Evolutionary conservation across 768 basidiomycete species (phyloP), one percentile per base, ranked within the genome.

Genomic region (Boletus reticuloceps): DNA sequence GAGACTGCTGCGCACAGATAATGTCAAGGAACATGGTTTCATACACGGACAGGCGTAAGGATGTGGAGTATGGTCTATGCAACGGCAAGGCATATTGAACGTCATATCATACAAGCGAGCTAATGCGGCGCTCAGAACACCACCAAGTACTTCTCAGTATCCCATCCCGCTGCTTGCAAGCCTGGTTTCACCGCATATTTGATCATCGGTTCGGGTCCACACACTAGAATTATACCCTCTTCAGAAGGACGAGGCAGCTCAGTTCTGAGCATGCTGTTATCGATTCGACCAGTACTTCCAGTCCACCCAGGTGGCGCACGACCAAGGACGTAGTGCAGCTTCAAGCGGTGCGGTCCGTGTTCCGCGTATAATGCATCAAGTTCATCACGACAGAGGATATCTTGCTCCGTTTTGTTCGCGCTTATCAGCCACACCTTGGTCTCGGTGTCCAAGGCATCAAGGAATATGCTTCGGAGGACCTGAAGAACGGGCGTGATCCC

Each of bases 401-500:
- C 83, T 11, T 69, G 68, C 27, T 75, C 69, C 16, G 71, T 72
- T 31, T 73, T 72, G 64, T 85, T 84, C 31, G 76, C 71, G 54
- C 78, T 74, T 38, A 85, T 59, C 17, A 83, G 50, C 75, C 75
- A 83, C 12, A 81, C 68, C 8, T 72, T 71, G 1, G 76, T 77
- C 31, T 70, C 63, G 1, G 59, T 61, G 52, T 79, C 75, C 14
- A 53, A 47, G 1, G 47, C 19, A 53, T 83, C 80, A 20, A 62
- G 64, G 42, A 82, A 65, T 43, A 84, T 69, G 45, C 73, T 72
- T 1, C 79, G 76, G 1, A 84, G 67, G 20, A 84, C 77, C 63
- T 84, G 82, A 1, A 83, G 65, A 43, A 85, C 81, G 0, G 84
- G 83, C 1, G 84, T 84, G 48, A 85, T 79, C 22, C 78, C 77